Evolutionary conservation across 495 filamentous ascomycete genomes (phyloP), one percentile per base, ranked within the genome.

Genomic region (Penicillium herquei): DNA sequence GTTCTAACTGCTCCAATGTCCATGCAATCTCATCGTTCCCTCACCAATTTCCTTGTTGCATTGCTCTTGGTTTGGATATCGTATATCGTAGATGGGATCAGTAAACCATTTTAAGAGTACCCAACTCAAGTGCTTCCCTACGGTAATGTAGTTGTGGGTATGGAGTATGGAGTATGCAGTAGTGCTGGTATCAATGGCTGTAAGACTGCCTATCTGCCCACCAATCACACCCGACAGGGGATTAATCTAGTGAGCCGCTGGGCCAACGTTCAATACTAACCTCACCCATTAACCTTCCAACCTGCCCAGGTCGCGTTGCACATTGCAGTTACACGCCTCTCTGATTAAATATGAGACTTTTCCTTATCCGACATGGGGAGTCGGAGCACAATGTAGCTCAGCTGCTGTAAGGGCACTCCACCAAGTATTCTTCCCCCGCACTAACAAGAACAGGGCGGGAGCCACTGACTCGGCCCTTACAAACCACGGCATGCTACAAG

Each of bases 311-410:
- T 26, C 2, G 1, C 21, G 21, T 26, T 26, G 4, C 21, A 26
- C 4, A 26, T 26, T 26, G 21, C 21, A 26, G n/a, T 26, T 26
- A 26, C 21, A 26, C 21, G 21, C 4, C 4, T 26, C 1, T 1
- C 21, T 26, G 21, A 26, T 26, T 37, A 2, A 2, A 13, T 11
- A 87, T 94, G 88, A 83, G 78, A 66, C 70, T 96, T 43, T 81
- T 89, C 65, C 81, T 96, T 46, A 85, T 94, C 55, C 83, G 91
- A 49, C 91, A 96, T 74, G 92, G 86, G 55, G 92, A 96, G 70
- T 92, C 91, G 4, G 86, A 92, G 41, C 86, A 94, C 70, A 96
- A 96, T 72, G 84, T 94, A 51, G 86, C 85, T 34, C 79, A 83
- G 49, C 64, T 85, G 51, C 91, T 87, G 90, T 93, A 79, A 57